Evolutionary conservation across 2,329 filamentous ascomycete species (phyloP).

Genomic region (Cadophora luteo-olivacea): DNA sequence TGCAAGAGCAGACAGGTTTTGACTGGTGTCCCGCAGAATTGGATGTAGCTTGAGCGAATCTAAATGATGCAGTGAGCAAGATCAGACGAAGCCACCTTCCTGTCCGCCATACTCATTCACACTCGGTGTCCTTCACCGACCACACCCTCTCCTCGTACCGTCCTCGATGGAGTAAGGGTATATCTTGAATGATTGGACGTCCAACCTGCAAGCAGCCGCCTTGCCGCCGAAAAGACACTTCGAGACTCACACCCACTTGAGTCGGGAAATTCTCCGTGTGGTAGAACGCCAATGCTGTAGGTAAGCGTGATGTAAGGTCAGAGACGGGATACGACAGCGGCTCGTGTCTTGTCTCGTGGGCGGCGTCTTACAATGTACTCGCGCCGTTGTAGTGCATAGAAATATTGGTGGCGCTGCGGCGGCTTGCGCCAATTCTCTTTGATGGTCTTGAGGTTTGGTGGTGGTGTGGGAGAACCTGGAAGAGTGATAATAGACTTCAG

Average conservation of each 20-base stretch:
- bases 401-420: conserved; percentile 13
- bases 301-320: neutral
- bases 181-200: neutral
- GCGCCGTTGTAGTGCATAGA: neutral
- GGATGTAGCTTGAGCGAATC: neutral
- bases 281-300: neutral
- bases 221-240: neutral
- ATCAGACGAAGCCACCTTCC: neutral
- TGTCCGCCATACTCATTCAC: too few species aligned
- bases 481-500: neutral
- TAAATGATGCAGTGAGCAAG: neutral
- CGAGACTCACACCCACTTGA: neutral
- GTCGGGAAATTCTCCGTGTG: neutral
- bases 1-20: neutral
- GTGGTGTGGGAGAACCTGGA: neutral
- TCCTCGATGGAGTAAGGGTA: too few species aligned
- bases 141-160: too few species aligned
- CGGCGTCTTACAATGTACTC: neutral
- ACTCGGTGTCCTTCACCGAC: too few species aligned
- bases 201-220: neutral
- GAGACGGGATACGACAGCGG: conserved; percentile 8
- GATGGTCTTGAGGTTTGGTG: too few species aligned
- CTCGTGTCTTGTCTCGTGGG: conserved; percentile 1
- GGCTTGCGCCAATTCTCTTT: neutral
- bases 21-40: neutral